phyloP scores from a whole-genome alignment of 2,329 filamentous ascomycete species.

The Trichoderma sp. region DNA sequence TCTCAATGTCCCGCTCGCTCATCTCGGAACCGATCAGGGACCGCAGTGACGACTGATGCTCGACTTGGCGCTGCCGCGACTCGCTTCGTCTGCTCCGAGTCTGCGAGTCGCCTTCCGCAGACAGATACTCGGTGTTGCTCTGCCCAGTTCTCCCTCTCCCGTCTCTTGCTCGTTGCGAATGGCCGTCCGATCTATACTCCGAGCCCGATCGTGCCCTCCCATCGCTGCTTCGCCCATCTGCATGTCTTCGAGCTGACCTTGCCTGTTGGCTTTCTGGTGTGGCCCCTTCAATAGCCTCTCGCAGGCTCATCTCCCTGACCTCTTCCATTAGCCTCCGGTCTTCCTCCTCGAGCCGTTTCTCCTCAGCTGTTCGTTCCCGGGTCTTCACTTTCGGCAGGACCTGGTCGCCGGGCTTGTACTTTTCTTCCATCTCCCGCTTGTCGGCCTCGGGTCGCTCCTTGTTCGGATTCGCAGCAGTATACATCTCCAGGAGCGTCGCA shows the following conservation, averaged over 20 bases:
- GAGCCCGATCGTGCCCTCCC: constrained; percentile 39
- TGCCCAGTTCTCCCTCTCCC: constrained; percentile 35
- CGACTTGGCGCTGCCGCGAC: constrained; percentile 63
- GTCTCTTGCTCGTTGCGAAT: constrained; percentile 36
- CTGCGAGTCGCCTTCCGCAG: constrained; percentile 39
- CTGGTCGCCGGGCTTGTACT: constrained; percentile 80
- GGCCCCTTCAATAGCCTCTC: constrained; percentile 56
- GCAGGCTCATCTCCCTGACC: constrained; percentile 72
- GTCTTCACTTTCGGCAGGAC: constrained; percentile 67
- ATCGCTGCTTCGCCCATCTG: constrained; percentile 41
- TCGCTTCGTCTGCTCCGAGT: constrained; percentile 47
- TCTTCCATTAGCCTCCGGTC: constrained; percentile 72
- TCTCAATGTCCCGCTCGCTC: constrained; percentile 76
- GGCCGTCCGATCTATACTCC: constrained; percentile 38
- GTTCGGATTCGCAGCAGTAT: constrained; percentile 75
- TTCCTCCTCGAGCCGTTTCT: constrained; percentile 61
- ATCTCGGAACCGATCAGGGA: constrained; percentile 81
- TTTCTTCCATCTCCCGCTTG: constrained; percentile 71
- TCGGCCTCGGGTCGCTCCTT: constrained; percentile 71
- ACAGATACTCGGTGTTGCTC: constrained; percentile 42
- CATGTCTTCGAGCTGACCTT: constrained; percentile 38
- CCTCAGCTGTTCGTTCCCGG: constrained; percentile 54
- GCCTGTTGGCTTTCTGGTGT: neutral
- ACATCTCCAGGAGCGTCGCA: constrained; percentile 87
- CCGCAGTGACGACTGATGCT: constrained; percentile 86